A percentile compares a stretch with the other conserved stretches of the same genome.
Evolutionary conservation across 345 rosid species (phyloP).

Genomic region (Camelina sativa): DNA sequence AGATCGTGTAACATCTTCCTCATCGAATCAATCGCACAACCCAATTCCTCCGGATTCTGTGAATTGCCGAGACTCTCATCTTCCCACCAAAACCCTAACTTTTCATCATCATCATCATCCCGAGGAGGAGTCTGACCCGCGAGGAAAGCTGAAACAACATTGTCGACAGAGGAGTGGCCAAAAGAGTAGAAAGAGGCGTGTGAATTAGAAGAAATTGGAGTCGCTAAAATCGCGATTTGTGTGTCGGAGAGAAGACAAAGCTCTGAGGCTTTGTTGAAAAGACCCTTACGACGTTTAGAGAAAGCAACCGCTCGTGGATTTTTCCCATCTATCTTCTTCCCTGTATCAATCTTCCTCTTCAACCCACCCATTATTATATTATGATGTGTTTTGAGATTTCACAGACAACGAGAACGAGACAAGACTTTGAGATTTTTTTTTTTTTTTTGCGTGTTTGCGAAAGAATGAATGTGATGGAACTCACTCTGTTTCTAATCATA

Average conservation of each 20-base stretch:
- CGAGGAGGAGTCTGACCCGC: not conserved
- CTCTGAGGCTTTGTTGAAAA: slow-evolving; percentile 29
- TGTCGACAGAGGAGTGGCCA: slow-evolving; percentile 37
- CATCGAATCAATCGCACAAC: not conserved
- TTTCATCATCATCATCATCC: not conserved
- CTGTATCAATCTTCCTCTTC: slow-evolving; percentile 18
- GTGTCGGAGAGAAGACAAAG: slow-evolving; percentile 34
- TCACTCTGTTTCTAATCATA: not conserved
- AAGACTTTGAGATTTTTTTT: too few species aligned
- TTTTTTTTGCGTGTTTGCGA: not conserved
- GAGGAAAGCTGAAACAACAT: slow-evolving; percentile 33
- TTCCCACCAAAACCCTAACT: slow-evolving; percentile 31
- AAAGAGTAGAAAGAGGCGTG: slow-evolving; percentile 25
- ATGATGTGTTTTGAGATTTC: too few species aligned
- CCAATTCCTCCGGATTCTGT: not conserved
- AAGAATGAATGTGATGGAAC: not conserved
- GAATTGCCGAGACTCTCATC: slow-evolving; percentile 4
- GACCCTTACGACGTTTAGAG: slow-evolving; percentile 36
- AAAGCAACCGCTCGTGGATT: not conserved
- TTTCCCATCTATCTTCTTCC: slow-evolving; percentile 13
- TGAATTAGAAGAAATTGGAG: slow-evolving; percentile 27
- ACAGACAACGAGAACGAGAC: too few species aligned
- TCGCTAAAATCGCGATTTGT: slow-evolving; percentile 13
- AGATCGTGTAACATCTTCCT: slow-evolving; percentile 15
- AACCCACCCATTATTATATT: slow-evolving; percentile 37